phyloP scores from a whole-genome alignment of 163 green algal species.

The Botryococcus braunii region DNA sequence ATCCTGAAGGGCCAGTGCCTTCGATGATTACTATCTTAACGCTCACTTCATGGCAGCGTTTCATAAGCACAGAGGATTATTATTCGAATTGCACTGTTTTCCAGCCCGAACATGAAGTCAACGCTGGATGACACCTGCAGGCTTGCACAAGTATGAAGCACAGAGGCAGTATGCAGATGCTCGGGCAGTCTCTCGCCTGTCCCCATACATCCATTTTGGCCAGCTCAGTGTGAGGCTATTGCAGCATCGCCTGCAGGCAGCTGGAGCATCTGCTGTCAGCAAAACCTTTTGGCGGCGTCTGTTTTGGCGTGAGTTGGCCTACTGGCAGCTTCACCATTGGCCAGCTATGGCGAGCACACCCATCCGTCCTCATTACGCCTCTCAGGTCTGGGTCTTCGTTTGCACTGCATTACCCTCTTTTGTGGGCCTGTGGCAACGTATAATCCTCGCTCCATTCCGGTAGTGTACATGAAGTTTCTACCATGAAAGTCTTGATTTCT shows the following conservation, averaged over 20 bases:
- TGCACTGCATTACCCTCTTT: no score
- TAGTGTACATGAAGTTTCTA: no score
- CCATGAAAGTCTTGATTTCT: no score
- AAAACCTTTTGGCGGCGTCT: conserved; percentile 61
- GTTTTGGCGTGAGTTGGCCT: conserved; percentile 62
- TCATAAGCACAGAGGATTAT: no score
- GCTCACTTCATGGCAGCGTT: no score
- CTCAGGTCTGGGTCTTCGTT: conserved; percentile 24
- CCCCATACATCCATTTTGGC: conserved; percentile 53
- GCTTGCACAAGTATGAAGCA: conserved; percentile 36
- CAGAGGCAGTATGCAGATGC: conserved; percentile 33
- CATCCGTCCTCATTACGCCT: conserved; percentile 32
- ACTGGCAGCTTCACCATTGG: conserved; percentile 74
- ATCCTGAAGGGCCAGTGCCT: no score
- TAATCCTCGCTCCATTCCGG: no score
- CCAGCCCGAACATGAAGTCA: no score
- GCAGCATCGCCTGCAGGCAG: conserved; percentile 4
- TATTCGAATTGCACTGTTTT: no score
- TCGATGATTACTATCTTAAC: no score
- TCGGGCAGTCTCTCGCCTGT: conserved; percentile 40
- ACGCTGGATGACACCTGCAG: no score
- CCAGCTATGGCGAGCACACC: conserved; percentile 39
- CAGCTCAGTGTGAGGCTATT: conserved; percentile 33
- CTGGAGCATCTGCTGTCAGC: conserved; percentile 16
- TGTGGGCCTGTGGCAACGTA: no score